Percentiles rank a stretch among this genome's conserved stretches.
These are phyloP conservation scores for Antitrichia curtipendula DNA, from an alignment of 225 moss, liverwort and hornwort species.

Conservation along the genomic window DNA sequence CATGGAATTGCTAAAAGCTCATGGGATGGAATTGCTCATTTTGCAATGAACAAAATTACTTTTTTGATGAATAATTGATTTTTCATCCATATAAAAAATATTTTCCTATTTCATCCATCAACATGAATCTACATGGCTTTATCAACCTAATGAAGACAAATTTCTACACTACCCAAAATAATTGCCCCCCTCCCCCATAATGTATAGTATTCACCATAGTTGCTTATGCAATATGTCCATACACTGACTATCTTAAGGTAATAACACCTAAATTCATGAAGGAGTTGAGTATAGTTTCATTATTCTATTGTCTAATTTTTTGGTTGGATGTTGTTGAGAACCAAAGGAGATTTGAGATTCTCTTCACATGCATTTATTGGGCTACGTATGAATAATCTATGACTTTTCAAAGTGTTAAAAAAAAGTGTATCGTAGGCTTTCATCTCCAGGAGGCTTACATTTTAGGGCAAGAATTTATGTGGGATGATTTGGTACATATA, in stretches of 20 bases:
- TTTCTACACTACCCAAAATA: not conserved
- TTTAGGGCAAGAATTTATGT: not conserved
- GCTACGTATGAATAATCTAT: not conserved
- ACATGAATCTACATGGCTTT: not conserved
- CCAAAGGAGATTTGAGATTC: not conserved
- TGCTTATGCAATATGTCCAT: fast-evolving
- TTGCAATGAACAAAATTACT: not conserved
- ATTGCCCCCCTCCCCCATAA: no score
- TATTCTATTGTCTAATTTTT: not conserved
- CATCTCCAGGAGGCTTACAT: not conserved
- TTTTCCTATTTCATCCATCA: not conserved
- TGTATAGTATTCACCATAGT: no score
- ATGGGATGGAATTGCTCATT: not conserved
- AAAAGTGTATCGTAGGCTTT: not conserved
- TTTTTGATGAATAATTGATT: not conserved
- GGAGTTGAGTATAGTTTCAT: not conserved
- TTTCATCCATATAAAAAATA: not conserved
- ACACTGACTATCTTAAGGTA: no score
- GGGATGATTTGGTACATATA: not conserved
- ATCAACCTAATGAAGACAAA: not conserved
- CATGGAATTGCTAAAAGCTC: not conserved
- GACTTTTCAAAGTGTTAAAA: not conserved
- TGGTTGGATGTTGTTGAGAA: not conserved
- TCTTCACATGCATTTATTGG: not conserved
- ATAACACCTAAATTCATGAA: not conserved